These are phyloP conservation scores for Mucor lusitanicus DNA, from an alignment of 371 early-diverging fungal genomes.

Conservation along the genomic window DNA sequence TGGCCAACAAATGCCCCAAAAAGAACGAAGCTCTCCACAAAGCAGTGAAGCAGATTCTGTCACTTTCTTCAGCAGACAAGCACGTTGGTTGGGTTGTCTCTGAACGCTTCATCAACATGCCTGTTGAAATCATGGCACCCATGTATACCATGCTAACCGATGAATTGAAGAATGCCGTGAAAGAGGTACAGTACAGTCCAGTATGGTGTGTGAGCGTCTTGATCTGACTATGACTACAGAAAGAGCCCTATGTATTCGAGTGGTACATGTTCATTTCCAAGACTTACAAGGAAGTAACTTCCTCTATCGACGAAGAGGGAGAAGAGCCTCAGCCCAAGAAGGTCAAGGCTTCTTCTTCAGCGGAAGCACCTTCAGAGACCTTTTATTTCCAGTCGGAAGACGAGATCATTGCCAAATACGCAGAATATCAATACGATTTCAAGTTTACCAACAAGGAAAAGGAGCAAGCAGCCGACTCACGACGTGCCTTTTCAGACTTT, in stretches of 20 bases:
- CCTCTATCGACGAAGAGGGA: conserved; percentile 61
- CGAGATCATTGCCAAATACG: conserved; percentile 71
- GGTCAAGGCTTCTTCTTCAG: conserved; percentile 38
- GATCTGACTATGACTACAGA: conserved; percentile 32
- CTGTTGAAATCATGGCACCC: conserved; percentile 87
- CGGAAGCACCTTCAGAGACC: conserved; percentile 22
- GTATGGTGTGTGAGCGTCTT: not conserved
- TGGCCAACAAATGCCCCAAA: conserved; percentile 65
- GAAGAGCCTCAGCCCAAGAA: conserved; percentile 41
- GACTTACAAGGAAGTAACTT: conserved; percentile 81
- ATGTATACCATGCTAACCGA: conserved; percentile 88
- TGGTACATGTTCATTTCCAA: conserved; percentile 84
- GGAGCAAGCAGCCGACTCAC: conserved; percentile 73
- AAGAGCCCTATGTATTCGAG: conserved; percentile 76
- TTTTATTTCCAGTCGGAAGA: conserved; percentile 93
- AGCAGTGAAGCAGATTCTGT: conserved; percentile 52
- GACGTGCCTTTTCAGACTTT: conserved; percentile 81
- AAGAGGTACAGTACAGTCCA: conserved; percentile 49
- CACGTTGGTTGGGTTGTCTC: conserved; percentile 78
- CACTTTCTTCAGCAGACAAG: conserved; percentile 23
- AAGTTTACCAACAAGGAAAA: conserved; percentile 62
- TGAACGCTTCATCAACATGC: conserved; percentile 96
- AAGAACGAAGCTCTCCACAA: conserved; percentile 47
- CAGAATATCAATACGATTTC: conserved; percentile 61
- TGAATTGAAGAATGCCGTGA: conserved; percentile 79